Base-by-base conservation (phyloP, 805 yeast genomes). In the Schizosaccharomyces osmophilus region DNA sequence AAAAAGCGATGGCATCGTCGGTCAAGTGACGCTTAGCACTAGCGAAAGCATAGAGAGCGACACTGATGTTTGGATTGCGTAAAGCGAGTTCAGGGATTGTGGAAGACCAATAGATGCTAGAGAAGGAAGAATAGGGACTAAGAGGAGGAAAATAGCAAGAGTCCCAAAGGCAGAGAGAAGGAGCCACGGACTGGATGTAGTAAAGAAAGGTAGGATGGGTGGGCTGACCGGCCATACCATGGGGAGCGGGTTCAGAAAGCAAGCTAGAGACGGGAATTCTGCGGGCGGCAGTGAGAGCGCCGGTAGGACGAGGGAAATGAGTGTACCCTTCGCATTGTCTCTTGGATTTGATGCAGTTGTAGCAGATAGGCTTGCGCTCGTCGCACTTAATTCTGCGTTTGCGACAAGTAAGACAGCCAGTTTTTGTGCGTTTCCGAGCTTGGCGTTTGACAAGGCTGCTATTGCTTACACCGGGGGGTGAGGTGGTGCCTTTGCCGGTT, bases 341-440 rank as follows among this genome's bases (percentile, higher is more conserved):
- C 45, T 65, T 65, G 5, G 65, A 63, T 55, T 67, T 67, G 9
- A 63, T 48, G 62, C 69, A 67, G 63, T 81, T 79, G 48, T 76
- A 73, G 68, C 86, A 82, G 42, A 77, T 77, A 1, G 86, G 86
- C 62, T 77, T 77, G 51, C 75, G 77, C 68, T 80, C 84, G 67
- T 82, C 85, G 69, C 86, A 82, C 67, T 81, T 82, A 73, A 82
- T 79, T 69, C 82, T 82, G 55, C 85, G 74, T 63, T 80, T 79
- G 61, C 85, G 77, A 66, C 86, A 82, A 11, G 82, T 80, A 61
- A 78, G 69, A 67, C 84, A 80, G 17, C 84, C 84, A 36, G 68
- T 66, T 45, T 67, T 66, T 17, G 69, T 67, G 51, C 67, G 62
- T 29, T 65, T 61, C 63, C 60, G 43, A 57, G 60, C 48, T 31